Percentiles rank a stretch among this genome's conserved stretches.
Evolutionary conservation across 2,329 filamentous ascomycete species (phyloP).

Genomic region (Aspergillus arachidicola): DNA sequence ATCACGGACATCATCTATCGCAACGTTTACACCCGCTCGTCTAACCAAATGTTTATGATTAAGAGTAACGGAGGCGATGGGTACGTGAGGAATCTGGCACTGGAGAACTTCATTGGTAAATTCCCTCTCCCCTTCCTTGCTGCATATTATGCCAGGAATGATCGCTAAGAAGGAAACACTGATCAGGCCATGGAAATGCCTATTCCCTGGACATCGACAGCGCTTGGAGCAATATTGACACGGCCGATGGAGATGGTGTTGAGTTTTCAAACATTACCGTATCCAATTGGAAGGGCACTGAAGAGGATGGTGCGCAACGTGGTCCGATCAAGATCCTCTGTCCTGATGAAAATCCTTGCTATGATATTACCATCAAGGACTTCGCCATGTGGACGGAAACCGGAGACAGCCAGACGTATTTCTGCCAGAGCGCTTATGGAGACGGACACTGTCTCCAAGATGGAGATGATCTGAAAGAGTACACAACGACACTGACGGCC

Average conservation of each 20-base stretch:
- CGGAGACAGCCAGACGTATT: constrained; percentile 35
- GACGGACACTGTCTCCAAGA: constrained; percentile 50
- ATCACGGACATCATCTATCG: constrained; percentile 57
- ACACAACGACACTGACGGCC: constrained; percentile 20
- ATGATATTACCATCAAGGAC: constrained; percentile 53
- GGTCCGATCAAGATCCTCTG: constrained; percentile 59
- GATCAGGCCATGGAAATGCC: constrained; percentile 56
- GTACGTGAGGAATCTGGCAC: constrained; percentile 51
- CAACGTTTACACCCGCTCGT: constrained; percentile 59
- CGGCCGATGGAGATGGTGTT: constrained; percentile 53
- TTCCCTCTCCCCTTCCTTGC: too few relatives aligned
- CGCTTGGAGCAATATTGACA: constrained; percentile 51
- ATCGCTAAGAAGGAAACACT: background rate
- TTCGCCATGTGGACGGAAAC: constrained; percentile 50
- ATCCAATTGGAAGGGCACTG: constrained; percentile 58
- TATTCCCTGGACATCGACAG: constrained; percentile 60
- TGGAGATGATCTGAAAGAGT: constrained; percentile 17
- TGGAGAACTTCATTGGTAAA: constrained; percentile 58
- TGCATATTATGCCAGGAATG: background rate
- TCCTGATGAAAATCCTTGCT: constrained; percentile 55
- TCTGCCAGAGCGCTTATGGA: constrained; percentile 55
- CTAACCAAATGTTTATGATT: constrained; percentile 65
- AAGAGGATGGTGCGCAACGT: constrained; percentile 51
- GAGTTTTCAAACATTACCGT: constrained; percentile 56
- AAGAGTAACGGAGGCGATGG: constrained; percentile 62